Base-by-base conservation (phyloP, 345 rosid species). In the Gossypium rotundifolium region DNA sequence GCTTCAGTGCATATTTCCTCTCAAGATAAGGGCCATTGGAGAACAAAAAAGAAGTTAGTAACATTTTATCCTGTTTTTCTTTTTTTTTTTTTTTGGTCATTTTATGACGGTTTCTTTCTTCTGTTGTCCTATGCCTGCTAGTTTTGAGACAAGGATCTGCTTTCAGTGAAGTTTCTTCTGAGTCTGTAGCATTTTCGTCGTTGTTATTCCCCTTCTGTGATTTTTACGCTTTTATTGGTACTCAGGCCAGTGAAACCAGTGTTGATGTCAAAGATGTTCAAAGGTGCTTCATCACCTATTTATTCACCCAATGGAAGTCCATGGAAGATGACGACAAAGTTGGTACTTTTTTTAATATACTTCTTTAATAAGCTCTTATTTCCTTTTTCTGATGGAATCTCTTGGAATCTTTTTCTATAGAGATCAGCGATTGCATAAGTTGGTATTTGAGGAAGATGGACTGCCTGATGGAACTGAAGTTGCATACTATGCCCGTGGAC, bases 391-490 rank as follows among this genome's bases (percentile, higher is more conserved):
- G 74, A 64, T 72, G 51, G 46, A 11, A 71, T 60, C 18, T 72
- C 38, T 60, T 46, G 64, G 68, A 59, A n/a, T 33, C 71, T 14
- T 54, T 59, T 25, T 25, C 58, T 55, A 22, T 78, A 95, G 99
- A 84, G 99, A 95, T 75, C 88, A 90, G 74, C 82, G 93, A 65
- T 75, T 89, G 83, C 99, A 95, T 84, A 95, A 84, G 77, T 78
- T 93, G 81, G 95, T 93, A 61, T 95, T 95, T 77, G 98, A 88
- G 74, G 87, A 81, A 73, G 91, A 82, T 82, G 90, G 94, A 78
- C 83, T 95, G 82, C 97, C 98, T 65, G 99, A 95, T 84, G 99
- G 99, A 83, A 88, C 94, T 81, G 98, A 90, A 90, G 88, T 95
- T 61, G 96, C 94, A 70, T 95, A 95, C 85, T 93, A 87, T 75